Conservation (phyloP, 345 rosid species). For the Aquilaria yunnanensis region DNA sequence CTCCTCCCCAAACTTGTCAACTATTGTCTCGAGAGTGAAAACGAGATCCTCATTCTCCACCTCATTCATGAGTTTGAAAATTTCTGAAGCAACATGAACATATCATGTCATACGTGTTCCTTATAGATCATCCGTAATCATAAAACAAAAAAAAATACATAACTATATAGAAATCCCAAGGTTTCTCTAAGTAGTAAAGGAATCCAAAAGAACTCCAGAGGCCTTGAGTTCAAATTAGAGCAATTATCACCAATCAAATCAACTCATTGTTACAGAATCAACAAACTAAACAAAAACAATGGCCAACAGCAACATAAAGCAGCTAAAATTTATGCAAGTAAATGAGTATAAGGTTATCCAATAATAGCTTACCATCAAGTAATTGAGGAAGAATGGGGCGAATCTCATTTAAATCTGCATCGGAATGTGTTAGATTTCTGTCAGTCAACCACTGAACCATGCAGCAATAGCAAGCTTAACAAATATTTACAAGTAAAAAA, state of each 20-base stretch:
- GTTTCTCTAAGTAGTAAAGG: not conserved
- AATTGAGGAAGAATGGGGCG: slow-evolving; percentile 96
- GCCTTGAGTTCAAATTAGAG: not conserved
- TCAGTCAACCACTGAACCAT: slow-evolving; percentile 4
- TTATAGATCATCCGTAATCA: not conserved
- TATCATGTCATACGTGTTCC: not conserved
- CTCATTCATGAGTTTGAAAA: slow-evolving; percentile 97
- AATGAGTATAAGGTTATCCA: not conserved
- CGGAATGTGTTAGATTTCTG: not conserved
- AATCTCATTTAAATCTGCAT: slow-evolving; percentile 90
- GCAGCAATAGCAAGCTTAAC: not conserved
- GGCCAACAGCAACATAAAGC: no score
- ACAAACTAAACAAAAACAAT: no score
- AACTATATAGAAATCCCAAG: not conserved
- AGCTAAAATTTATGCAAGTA: no score
- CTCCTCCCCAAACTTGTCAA: slow-evolving; percentile 83
- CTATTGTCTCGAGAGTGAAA: slow-evolving; percentile 72
- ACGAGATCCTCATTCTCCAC: slow-evolving; percentile 96
- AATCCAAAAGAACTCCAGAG: not conserved
- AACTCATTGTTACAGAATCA: no score
- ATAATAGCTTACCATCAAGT: slow-evolving; percentile 65
- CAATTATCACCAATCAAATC: not conserved
- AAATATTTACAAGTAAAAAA: not conserved
- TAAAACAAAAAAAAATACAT: no score
- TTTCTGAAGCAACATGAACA: slow-evolving; percentile 45